These are phyloP conservation scores for Grigorovia humatica DNA, from an alignment of 805 yeast species.

Conservation along the genomic window DNA sequence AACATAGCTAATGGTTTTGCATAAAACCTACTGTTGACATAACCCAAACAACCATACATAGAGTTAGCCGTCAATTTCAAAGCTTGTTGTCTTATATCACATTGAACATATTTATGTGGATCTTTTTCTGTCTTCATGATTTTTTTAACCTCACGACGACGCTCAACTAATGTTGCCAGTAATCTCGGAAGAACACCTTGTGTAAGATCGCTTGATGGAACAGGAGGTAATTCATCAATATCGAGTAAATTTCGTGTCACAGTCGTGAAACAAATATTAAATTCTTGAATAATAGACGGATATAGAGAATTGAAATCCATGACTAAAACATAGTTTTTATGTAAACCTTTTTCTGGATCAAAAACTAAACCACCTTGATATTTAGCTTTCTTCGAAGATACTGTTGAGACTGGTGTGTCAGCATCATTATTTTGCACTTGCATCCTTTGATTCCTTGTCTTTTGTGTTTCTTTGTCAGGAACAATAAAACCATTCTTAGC, in stretches of 20 bases:
- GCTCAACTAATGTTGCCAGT: conserved; percentile 69
- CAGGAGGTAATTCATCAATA: conserved; percentile 54
- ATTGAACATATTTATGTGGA: conserved; percentile 61
- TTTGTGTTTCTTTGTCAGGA: conserved; percentile 65
- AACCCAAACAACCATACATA: conserved; percentile 99
- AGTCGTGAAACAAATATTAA: conserved; percentile 93
- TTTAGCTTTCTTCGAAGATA: conserved; percentile 54
- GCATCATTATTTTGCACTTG: conserved; percentile 25
- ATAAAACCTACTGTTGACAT: conserved; percentile 80
- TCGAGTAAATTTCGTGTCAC: conserved; percentile 56
- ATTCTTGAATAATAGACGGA: conserved; percentile 95
- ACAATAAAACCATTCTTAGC: conserved; percentile 67
- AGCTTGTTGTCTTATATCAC: conserved; percentile 93
- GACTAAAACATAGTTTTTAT: conserved; percentile 77
- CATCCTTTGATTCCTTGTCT: conserved; percentile 29
- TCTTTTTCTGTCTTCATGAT: conserved; percentile 66
- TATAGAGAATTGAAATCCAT: conserved; percentile 98
- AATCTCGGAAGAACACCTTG: conserved; percentile 84
- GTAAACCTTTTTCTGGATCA: conserved; percentile 93
- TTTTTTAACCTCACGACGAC: conserved; percentile 89
- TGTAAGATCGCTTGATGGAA: conserved; percentile 47
- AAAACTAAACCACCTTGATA: conserved; percentile 91
- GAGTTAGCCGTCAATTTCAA: conserved; percentile 95
- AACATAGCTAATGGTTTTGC: conserved; percentile 94
- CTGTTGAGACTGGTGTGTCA: conserved; percentile 31